phyloP scores from a whole-genome alignment of 2,329 filamentous ascomycete genomes.

The Ceratocystis destructans region DNA sequence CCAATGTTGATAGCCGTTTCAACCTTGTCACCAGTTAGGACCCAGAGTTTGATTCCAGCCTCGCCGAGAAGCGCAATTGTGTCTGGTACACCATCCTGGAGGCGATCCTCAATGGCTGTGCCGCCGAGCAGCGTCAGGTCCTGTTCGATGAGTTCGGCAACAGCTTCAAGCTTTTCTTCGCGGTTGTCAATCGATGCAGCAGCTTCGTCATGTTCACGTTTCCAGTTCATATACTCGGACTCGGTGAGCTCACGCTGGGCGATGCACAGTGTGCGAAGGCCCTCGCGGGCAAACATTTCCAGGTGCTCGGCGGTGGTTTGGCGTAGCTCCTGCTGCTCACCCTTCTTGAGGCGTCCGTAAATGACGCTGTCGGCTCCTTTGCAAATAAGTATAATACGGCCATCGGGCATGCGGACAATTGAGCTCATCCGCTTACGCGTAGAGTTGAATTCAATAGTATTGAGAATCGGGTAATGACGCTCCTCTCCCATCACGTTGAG shows the following conservation, averaged over 20 bases:
- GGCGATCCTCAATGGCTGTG: slow-evolving; percentile 90
- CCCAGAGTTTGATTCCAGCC: slow-evolving; percentile 97
- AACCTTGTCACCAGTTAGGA: slow-evolving; percentile 94
- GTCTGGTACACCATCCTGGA: slow-evolving; percentile 94
- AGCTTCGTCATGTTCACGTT: slow-evolving; percentile 72
- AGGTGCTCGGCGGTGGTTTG: slow-evolving; percentile 79
- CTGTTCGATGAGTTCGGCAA: slow-evolving; percentile 81
- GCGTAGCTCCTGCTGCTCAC: slow-evolving; percentile 74
- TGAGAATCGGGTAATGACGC: slow-evolving; percentile 71
- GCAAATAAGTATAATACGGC: slow-evolving; percentile 80
- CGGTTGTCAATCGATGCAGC: slow-evolving; percentile 71
- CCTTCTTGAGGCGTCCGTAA: slow-evolving; percentile 74
- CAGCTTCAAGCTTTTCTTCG: slow-evolving; percentile 83
- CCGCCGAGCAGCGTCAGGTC: slow-evolving; percentile 79
- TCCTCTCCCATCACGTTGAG: slow-evolving; percentile 81
- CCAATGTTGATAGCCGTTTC: slow-evolving; percentile 99
- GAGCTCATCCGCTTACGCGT: slow-evolving; percentile 90
- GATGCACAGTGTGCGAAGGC: slow-evolving; percentile 85
- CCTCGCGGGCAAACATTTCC: slow-evolving; percentile 93
- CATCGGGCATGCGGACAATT: slow-evolving; percentile 87
- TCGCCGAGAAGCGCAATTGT: slow-evolving; percentile 82
- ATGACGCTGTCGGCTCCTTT: slow-evolving; percentile 97
- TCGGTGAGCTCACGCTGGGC: slow-evolving; percentile 70
- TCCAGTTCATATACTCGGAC: slow-evolving; percentile 74
- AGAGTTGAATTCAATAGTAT: slow-evolving; percentile 96